phyloP scores from a whole-genome alignment of 2,329 filamentous ascomycete genomes.

The Colletotrichum cordylinicola region DNA sequence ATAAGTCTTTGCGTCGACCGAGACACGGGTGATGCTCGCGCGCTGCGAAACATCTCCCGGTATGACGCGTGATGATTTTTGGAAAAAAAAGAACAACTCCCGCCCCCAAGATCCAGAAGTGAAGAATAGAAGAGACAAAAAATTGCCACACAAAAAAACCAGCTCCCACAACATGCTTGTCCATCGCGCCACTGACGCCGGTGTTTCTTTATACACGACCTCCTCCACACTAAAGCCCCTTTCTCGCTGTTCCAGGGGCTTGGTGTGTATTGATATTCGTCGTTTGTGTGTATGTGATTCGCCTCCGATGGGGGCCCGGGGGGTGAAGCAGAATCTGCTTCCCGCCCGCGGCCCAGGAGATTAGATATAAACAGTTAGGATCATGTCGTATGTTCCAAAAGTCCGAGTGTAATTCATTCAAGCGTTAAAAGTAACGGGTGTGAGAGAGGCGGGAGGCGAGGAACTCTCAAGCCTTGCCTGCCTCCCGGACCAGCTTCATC shows the following conservation, averaged over 20 bases:
- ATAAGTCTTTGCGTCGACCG: neutral
- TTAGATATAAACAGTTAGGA: constrained; percentile 24
- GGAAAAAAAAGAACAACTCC: neutral
- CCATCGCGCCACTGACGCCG: constrained; percentile 22
- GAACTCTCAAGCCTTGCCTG: constrained; percentile 37
- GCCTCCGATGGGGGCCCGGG: constrained; percentile 1
- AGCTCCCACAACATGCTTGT: constrained; percentile 5
- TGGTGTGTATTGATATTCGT: neutral
- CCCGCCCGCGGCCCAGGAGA: constrained; percentile 8
- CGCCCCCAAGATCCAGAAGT: neutral
- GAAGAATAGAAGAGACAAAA: neutral
- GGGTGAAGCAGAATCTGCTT: neutral
- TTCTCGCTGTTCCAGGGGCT: neutral
- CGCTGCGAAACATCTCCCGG: constrained; percentile 12
- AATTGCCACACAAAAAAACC: constrained; percentile 14
- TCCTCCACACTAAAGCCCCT: neutral
- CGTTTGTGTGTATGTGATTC: neutral
- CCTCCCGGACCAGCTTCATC: constrained; percentile 45
- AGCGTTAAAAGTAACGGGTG: constrained; percentile 1
- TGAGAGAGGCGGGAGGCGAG: neutral
- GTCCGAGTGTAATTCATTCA: constrained; percentile 15
- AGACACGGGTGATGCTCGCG: neutral
- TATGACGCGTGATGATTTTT: neutral
- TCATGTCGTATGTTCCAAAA: constrained; percentile 20
- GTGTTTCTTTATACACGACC: constrained; percentile 20